These are phyloP conservation scores for Boletus rubescentipes DNA, from an alignment of 768 basidiomycete genomes.

Conservation along the genomic window DNA sequence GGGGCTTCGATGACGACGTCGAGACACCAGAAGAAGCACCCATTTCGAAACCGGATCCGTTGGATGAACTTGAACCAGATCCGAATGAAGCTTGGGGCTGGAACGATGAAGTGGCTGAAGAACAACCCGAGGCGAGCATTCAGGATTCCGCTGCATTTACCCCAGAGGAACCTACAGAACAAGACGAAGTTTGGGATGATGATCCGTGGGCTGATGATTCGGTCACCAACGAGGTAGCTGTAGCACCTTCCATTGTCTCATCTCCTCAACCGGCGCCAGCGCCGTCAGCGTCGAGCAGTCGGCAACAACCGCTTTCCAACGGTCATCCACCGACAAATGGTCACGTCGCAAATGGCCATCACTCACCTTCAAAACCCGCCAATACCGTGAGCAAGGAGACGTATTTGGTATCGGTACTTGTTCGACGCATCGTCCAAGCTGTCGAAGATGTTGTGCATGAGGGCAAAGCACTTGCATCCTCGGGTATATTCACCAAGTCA, in stretches of 20 bases:
- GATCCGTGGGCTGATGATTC: conserved; percentile 64
- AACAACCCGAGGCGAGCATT: conserved; percentile 27
- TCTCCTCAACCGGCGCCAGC: conserved; percentile 34
- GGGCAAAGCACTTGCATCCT: conserved; percentile 59
- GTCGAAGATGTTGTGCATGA: conserved; percentile 67
- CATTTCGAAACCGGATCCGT: conserved; percentile 18
- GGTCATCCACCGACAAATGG: conserved; percentile 22
- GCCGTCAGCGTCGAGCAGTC: conserved; percentile 56
- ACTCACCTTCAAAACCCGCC: conserved; percentile 18
- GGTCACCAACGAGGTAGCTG: conserved; percentile 28
- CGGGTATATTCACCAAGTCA: conserved; percentile 47
- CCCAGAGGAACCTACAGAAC: conserved; percentile 33
- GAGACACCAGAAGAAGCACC: conserved; percentile 23
- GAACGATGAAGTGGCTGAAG: conserved; percentile 48
- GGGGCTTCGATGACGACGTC: conserved; percentile 55
- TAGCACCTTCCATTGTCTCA: conserved; percentile 21
- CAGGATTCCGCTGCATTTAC: conserved; percentile 9
- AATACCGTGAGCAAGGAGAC: conserved; percentile 39
- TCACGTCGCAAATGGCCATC: conserved; percentile 18
- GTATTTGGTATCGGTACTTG: conserved; percentile 59
- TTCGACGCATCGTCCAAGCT: conserved; percentile 51
- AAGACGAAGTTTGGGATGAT: conserved; percentile 61
- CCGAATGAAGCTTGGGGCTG: conserved; percentile 74
- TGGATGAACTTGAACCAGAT: conserved; percentile 34
- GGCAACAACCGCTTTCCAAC: conserved; percentile 40